phyloP scores from a whole-genome alignment of 805 yeast species.

The Zygoascus flipseniorum region DNA sequence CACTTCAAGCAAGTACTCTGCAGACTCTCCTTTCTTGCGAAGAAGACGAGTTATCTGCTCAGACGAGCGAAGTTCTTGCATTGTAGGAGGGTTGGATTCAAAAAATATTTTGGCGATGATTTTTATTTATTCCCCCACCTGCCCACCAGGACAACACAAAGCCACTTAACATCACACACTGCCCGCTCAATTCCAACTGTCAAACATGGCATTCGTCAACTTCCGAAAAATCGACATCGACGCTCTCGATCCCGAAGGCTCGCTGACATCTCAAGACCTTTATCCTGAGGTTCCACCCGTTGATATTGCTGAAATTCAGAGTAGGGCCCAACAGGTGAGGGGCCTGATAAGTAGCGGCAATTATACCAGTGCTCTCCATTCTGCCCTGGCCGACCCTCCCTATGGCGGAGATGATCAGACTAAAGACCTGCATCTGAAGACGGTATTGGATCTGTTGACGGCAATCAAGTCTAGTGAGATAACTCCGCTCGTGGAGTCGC shows the following conservation, averaged over 20 bases:
- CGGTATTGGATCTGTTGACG: slow-evolving; percentile 64
- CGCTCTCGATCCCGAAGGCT: slow-evolving; percentile 74
- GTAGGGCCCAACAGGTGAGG: slow-evolving; percentile 51
- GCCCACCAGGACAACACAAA: not conserved
- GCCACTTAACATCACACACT: not conserved
- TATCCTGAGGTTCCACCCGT: slow-evolving; percentile 47
- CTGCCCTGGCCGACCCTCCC: slow-evolving; percentile 67
- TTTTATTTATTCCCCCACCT: not conserved
- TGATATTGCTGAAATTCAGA: slow-evolving; percentile 45
- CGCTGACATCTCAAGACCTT: slow-evolving; percentile 53
- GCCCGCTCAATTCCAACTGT: not conserved
- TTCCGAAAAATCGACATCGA: slow-evolving; percentile 85
- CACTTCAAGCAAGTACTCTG: slow-evolving; percentile 14
- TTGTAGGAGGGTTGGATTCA: not conserved
- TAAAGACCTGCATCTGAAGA: slow-evolving; percentile 36
- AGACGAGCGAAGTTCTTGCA: slow-evolving; percentile 24
- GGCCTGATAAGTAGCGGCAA: slow-evolving; percentile 63
- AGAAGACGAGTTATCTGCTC: slow-evolving; percentile 26
- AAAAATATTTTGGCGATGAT: not conserved
- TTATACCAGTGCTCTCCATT: slow-evolving; percentile 53
- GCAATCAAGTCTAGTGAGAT: slow-evolving; percentile 64
- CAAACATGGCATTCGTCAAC: slow-evolving; percentile 8
- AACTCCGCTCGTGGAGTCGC: slow-evolving; percentile 45
- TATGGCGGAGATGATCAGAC: slow-evolving; percentile 55
- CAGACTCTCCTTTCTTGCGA: slow-evolving; percentile 19